Percentiles rank a stretch among this genome's conserved stretches.
These are phyloP conservation scores for Magnusiomyces tetraspermus DNA, from an alignment of 1,139 yeast genomes.

Conservation along the genomic window DNA sequence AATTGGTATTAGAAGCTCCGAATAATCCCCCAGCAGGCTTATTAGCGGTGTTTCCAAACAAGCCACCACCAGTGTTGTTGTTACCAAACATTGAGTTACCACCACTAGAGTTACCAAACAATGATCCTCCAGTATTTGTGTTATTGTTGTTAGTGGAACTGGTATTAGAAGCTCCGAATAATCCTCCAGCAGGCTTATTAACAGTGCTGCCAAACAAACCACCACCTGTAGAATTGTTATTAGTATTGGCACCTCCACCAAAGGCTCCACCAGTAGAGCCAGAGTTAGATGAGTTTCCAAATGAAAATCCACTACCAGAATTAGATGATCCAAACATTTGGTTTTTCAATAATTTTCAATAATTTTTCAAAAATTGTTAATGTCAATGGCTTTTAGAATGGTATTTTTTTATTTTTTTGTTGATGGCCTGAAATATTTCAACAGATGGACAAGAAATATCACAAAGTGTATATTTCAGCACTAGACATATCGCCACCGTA, in stretches of 20 bases:
- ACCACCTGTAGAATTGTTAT: conserved; percentile 2
- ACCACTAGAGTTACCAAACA: conserved; percentile 11
- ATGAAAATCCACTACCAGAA: conserved; percentile 24
- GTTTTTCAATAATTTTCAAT: too few relatives aligned
- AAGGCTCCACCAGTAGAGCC: conserved; percentile 2
- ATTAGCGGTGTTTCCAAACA: conserved; percentile 10
- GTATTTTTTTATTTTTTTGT: too few relatives aligned
- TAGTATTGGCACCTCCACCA: conserved; percentile 3
- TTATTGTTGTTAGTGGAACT: conserved; percentile 16
- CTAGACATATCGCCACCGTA: too few relatives aligned
- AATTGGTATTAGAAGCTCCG: not conserved
- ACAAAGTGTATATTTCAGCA: too few relatives aligned
- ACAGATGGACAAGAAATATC: too few relatives aligned
- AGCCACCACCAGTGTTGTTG: conserved; percentile 9
- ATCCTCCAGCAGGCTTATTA: not conserved
- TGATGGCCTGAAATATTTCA: too few relatives aligned
- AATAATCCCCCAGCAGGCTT: not conserved
- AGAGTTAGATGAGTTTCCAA: conserved; percentile 17
- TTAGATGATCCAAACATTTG: conserved; percentile 6
- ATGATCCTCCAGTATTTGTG: conserved; percentile 14
- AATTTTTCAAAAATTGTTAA: not conserved
- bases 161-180: not conserved
- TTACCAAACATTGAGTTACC: conserved; percentile 35
- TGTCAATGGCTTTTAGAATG: too few relatives aligned
- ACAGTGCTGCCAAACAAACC: conserved; percentile 8